Percentiles rank a stretch among this genome's conserved stretches.
phyloP scores from a whole-genome alignment of 768 basidiomycete genomes.

The Rhodotorula toruloides region DNA sequence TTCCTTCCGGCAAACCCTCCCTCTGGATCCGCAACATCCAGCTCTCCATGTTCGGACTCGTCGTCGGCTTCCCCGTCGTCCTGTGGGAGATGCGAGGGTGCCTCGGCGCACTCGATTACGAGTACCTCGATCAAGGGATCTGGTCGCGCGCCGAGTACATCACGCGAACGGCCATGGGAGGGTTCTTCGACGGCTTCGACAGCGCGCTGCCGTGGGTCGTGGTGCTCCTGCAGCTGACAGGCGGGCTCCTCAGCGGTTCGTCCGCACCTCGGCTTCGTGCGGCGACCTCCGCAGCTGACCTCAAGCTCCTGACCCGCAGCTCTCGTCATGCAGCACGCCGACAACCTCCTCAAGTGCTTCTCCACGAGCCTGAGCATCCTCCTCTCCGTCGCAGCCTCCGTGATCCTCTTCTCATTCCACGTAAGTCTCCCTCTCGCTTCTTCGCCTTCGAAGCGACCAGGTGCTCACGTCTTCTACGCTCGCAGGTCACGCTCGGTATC shows the following conservation, averaged over 20 bases:
- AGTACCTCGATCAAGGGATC: constrained; percentile 9
- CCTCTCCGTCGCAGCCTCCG: constrained; percentile 82
- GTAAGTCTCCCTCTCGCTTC: not conserved
- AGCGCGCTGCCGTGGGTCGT: constrained; percentile 77
- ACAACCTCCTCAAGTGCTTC: constrained; percentile 52
- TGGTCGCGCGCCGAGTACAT: not conserved
- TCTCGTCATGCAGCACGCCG: constrained; percentile 75
- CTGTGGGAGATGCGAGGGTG: constrained; percentile 25
- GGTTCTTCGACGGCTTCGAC: constrained; percentile 70
- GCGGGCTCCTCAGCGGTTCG: constrained; percentile 74
- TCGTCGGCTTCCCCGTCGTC: constrained; percentile 69
- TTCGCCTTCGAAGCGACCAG: not conserved
- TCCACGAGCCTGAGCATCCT: constrained; percentile 88
- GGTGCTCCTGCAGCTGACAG: constrained; percentile 74
- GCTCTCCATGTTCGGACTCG: constrained; percentile 81
- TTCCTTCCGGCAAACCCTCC: constrained; percentile 63
- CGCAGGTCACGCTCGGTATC: constrained; percentile 19
- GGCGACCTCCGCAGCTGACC: not conserved
- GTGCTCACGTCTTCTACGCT: not conserved
- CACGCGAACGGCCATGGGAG: not conserved
- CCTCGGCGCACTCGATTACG: constrained; percentile 10
- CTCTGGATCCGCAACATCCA: constrained; percentile 97
- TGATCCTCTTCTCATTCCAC: constrained; percentile 71
- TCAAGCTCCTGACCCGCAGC: constrained; percentile 1
- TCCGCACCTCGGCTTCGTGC: not conserved